These are phyloP conservation scores for Aristolochia fimbriata DNA, from an alignment of 164 flowering plant genomes.

Conservation along the genomic window DNA sequence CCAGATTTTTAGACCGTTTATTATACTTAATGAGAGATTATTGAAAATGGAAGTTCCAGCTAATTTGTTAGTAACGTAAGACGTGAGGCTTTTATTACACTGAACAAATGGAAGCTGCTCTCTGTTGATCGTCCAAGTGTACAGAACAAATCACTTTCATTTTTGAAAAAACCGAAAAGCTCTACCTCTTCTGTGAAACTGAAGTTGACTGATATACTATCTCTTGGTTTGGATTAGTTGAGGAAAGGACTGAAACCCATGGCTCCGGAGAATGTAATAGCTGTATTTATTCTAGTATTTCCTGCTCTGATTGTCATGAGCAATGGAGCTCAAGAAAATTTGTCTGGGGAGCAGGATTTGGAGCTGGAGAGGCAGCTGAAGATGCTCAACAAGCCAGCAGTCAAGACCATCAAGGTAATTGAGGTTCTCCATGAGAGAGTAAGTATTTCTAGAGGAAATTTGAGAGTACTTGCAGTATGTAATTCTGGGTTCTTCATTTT, in stretches of 20 bases:
- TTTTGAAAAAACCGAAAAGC: too few relatives aligned
- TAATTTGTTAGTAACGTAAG: too few relatives aligned
- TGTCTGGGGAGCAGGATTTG: not conserved
- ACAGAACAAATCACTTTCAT: too few relatives aligned
- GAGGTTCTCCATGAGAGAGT: not conserved
- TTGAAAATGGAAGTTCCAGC: too few relatives aligned
- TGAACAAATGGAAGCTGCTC: too few relatives aligned
- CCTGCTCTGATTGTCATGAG: not conserved
- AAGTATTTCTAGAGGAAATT: not conserved
- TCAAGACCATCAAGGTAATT: slow-evolving; percentile 1
- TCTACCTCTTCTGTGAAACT: too few relatives aligned
- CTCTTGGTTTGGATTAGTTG: too few relatives aligned
- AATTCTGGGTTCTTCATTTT: not conserved
- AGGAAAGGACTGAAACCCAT: not conserved
- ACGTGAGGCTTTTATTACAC: too few relatives aligned
- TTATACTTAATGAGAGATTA: too few relatives aligned
- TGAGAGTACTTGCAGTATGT: not conserved
- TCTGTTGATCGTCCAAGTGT: too few relatives aligned
- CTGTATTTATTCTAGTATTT: not conserved
- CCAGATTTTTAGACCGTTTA: too few relatives aligned
- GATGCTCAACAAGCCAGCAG: not conserved
- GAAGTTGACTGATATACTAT: too few relatives aligned
- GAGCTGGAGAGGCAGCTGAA: not conserved
- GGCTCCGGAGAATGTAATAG: not conserved
- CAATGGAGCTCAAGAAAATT: not conserved